Percentiles rank a stretch among this genome's conserved stretches.
These are phyloP conservation scores for Claviceps humidiphila DNA, from an alignment of 2,329 filamentous ascomycete genomes.

Conservation along the genomic window DNA sequence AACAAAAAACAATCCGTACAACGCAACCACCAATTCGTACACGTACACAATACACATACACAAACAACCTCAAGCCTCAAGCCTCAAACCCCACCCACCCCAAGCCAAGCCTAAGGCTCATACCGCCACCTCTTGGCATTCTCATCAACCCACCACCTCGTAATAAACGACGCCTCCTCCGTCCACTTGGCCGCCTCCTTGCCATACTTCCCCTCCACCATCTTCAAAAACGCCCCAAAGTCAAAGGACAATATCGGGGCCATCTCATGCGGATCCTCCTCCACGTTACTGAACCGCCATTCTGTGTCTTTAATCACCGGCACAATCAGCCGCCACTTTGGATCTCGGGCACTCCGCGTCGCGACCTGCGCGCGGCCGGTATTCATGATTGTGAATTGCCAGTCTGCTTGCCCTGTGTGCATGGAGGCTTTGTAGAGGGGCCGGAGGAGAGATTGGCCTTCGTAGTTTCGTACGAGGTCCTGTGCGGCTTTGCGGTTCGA, in stretches of 20 bases:
- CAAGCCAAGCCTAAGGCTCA: constrained; percentile 1
- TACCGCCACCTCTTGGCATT: constrained; percentile 22
- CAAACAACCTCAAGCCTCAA: too few relatives aligned
- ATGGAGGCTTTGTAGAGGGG: constrained; percentile 13
- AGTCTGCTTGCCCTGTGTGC: constrained; percentile 11
- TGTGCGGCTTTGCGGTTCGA: constrained; percentile 13
- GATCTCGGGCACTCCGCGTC: constrained; percentile 10
- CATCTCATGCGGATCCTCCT: constrained; percentile 17
- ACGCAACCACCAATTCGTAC: too few relatives aligned
- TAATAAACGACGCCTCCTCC: constrained; percentile 19
- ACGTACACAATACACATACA: background rate
- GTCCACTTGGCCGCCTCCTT: constrained; percentile 17
- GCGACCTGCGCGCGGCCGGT: constrained; percentile 13
- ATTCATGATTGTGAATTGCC: constrained; percentile 15
- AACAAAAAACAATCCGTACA: too few relatives aligned
- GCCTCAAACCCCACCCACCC: background rate
- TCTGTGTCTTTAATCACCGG: constrained; percentile 15
- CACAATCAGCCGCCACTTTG: constrained; percentile 13
- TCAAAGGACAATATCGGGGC: constrained; percentile 15
- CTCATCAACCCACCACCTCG: constrained; percentile 22
- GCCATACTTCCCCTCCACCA: constrained; percentile 12
- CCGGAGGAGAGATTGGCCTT: constrained; percentile 22
- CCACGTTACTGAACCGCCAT: constrained; percentile 19
- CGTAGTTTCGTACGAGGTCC: constrained; percentile 21
- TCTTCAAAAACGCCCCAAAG: constrained; percentile 9